Conservation (phyloP, 2,329 filamentous ascomycete genomes). For the Neonectria neomacrospora region DNA sequence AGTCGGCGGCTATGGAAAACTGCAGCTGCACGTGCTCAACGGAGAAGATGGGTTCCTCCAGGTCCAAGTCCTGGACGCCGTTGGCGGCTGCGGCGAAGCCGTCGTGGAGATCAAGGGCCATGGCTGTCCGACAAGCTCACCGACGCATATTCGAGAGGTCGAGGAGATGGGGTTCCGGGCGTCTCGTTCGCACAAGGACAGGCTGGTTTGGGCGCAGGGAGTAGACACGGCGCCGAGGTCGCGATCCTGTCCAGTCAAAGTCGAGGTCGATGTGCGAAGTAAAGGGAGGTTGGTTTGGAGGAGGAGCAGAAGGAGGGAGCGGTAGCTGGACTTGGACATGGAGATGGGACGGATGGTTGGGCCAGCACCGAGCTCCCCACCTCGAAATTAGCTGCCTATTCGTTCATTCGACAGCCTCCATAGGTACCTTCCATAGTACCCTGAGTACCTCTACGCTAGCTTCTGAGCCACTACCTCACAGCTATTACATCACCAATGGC, state of each 20-base stretch:
- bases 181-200: neutral
- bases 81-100: constrained; percentile 76
- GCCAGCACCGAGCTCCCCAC: constrained; percentile 28
- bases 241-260: neutral
- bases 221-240: neutral
- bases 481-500: constrained; percentile 40
- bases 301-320: constrained; percentile 10
- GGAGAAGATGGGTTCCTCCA: constrained; percentile 88
- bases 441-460: constrained; percentile 12
- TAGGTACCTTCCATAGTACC: too few species aligned
- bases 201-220: neutral
- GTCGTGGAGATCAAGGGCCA: constrained; percentile 58
- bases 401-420: constrained; percentile 18
- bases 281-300: constrained; percentile 10
- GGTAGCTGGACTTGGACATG: constrained; percentile 27
- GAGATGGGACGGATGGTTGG: constrained; percentile 17
- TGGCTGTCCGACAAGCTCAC: constrained; percentile 39
- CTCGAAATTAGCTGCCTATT: constrained; percentile 29
- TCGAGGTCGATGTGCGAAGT: neutral
- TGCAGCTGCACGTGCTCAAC: constrained; percentile 92
- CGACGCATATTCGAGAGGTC: constrained; percentile 37
- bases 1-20: constrained; percentile 94
- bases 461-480: constrained; percentile 17
- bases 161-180: constrained; percentile 2
- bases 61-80: constrained; percentile 63